Evolutionary conservation across 176 grass and related monocot genomes (phyloP).

Genomic region (Poa pratensis): DNA sequence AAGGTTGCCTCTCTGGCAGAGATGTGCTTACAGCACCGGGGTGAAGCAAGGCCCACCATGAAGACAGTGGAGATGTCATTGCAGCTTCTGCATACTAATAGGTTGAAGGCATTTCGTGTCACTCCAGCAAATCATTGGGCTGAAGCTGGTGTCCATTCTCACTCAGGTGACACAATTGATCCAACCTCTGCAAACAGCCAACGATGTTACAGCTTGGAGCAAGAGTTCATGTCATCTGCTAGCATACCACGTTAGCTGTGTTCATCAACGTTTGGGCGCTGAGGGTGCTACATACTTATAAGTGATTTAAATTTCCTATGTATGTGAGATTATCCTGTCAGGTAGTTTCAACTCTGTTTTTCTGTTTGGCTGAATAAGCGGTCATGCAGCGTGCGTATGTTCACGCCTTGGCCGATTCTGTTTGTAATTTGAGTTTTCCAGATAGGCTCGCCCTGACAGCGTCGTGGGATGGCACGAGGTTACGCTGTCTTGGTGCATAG

Average conservation of each 20-base stretch:
- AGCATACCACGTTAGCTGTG: not conserved
- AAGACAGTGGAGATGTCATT: not conserved
- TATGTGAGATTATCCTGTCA: not conserved
- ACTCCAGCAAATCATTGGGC: not conserved
- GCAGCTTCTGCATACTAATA: not conserved
- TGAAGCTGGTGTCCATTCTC: not conserved
- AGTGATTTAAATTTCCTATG: not conserved
- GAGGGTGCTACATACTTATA: not conserved
- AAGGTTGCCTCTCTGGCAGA: not conserved
- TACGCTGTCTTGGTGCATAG: no score
- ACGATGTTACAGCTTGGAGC: not conserved
- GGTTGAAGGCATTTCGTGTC: not conserved
- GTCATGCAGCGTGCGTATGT: not conserved
- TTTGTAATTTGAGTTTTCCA: not conserved
- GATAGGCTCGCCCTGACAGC: no score
- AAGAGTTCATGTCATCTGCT: conserved; percentile 14
- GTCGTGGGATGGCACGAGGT: no score
- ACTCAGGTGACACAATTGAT: not conserved
- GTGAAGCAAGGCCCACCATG: not conserved
- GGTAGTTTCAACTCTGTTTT: not conserved
- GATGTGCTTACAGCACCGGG: not conserved
- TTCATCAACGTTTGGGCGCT: not conserved
- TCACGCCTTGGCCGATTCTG: not conserved
- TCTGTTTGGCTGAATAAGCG: not conserved
- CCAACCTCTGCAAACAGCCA: no score